These are phyloP conservation scores for Penicillium steckii DNA, from an alignment of 495 filamentous ascomycete species.

Conservation along the genomic window DNA sequence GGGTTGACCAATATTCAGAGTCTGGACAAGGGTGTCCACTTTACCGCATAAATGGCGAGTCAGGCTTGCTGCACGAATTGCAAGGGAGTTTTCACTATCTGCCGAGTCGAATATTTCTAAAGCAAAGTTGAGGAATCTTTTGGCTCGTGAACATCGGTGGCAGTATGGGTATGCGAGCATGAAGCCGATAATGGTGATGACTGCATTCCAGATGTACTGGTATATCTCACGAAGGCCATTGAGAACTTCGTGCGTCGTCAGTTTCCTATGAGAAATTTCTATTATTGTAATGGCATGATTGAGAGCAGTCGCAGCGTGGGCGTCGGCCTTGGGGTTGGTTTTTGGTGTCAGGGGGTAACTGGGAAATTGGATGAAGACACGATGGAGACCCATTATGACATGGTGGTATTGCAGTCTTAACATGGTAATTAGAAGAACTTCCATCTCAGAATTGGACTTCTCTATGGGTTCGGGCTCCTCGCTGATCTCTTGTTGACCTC, in stretches of 20 bases:
- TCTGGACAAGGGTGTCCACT: conserved; percentile 8
- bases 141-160: conserved; percentile 29
- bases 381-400: conserved; percentile 26
- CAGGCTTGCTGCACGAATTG: not conserved
- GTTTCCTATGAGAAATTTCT: conserved; percentile 15
- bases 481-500: not conserved
- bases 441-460: conserved; percentile 6
- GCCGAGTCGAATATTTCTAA: conserved; percentile 17
- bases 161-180: conserved; percentile 55
- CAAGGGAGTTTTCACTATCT: not conserved
- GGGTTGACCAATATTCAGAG: not conserved
- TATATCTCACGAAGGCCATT: conserved; percentile 28
- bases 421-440: conserved; percentile 11
- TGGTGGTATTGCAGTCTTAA: conserved; percentile 31
- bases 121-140: conserved; percentile 11
- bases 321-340: conserved; percentile 17
- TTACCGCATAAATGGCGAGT: conserved; percentile 3
- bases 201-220: conserved; percentile 34
- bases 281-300: conserved; percentile 25
- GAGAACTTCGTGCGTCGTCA: conserved; percentile 22
- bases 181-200: conserved; percentile 38
- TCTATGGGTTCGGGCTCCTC: not conserved
- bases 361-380: conserved; percentile 31
- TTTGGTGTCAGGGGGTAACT: conserved; percentile 10
- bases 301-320: conserved; percentile 24